Conservation (phyloP, 176 grass and related monocot species). For the Dactylis glomerata region DNA sequence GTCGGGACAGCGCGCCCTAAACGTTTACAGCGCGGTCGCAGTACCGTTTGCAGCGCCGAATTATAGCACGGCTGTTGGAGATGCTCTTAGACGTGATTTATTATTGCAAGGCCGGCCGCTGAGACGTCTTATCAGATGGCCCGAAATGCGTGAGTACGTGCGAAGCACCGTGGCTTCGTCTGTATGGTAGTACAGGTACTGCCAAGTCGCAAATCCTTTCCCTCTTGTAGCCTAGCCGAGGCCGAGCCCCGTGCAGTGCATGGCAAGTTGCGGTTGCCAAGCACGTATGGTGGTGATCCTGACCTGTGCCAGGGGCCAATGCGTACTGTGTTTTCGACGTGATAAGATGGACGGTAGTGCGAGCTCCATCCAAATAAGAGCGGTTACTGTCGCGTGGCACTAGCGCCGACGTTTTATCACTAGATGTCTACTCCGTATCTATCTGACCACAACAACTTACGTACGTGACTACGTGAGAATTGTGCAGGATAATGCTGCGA, state of each 20-base stretch:
- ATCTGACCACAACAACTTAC: too few relatives aligned
- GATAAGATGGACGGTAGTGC: background rate
- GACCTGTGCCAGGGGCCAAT: background rate
- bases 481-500: too few relatives aligned
- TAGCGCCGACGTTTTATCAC: too few relatives aligned
- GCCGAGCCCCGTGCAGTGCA: background rate
- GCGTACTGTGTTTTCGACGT: background rate
- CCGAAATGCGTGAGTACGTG: conserved; percentile 20
- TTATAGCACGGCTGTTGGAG: too few relatives aligned
- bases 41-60: too few relatives aligned
- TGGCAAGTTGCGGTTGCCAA: conserved; percentile 18
- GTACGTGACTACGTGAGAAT: too few relatives aligned
- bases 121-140: background rate
- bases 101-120: background rate
- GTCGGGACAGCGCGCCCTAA: too few relatives aligned
- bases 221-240: background rate
- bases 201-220: background rate
- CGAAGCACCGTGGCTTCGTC: background rate
- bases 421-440: too few relatives aligned
- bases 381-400: background rate
- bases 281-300: background rate
- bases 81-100: background rate
- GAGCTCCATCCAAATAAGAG: background rate
- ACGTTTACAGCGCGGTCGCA: too few relatives aligned
- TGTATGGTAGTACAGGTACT: background rate